Percentiles rank a stretch among this genome's conserved stretches.
Evolutionary conservation across 2,329 filamentous ascomycete genomes (phyloP).

Genomic region (Lizonia empirigonia): DNA sequence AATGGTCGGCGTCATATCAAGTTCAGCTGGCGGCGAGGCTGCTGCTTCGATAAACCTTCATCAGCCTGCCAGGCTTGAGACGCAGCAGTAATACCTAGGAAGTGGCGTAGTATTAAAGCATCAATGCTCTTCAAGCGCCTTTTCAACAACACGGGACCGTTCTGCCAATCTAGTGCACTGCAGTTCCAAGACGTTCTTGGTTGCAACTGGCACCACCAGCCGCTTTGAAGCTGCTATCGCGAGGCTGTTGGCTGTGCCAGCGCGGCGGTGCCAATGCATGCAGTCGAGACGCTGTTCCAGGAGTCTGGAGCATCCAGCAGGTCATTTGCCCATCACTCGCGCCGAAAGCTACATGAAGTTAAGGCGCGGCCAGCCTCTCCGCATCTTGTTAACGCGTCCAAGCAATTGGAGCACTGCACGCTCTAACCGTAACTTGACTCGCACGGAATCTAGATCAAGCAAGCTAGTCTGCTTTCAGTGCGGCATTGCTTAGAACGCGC

Average conservation of each 20-base stretch:
- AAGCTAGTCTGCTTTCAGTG: conserved; percentile 18
- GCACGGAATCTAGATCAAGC: conserved; percentile 22
- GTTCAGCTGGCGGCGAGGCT: conserved; percentile 7
- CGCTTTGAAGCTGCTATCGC: conserved; percentile 1
- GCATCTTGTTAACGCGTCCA: conserved; percentile 15
- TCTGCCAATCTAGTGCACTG: conserved; percentile 2
- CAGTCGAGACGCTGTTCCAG: conserved; percentile 14
- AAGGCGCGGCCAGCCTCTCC: conserved; percentile 28
- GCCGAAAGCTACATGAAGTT: conserved; percentile 19
- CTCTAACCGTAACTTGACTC: conserved; percentile 17
- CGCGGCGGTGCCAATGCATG: conserved; percentile 12
- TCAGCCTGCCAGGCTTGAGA: conserved; percentile 2
- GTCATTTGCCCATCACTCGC: conserved; percentile 19
- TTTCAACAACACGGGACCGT: conserved; percentile 5
- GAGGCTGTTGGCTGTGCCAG: conserved; percentile 12
- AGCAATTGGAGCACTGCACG: conserved; percentile 13
- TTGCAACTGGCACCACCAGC: conserved; percentile 4
- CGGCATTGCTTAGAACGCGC: conserved; percentile 7
- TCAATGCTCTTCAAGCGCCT: conserved; percentile 5
- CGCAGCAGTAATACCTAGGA: conserved; percentile 10
- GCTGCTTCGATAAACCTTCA: conserved; percentile 6
- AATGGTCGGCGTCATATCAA: not conserved
- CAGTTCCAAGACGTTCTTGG: not conserved
- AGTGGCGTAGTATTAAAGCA: conserved; percentile 16
- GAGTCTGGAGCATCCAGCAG: conserved; percentile 14